Conservation (phyloP, 2,329 filamentous ascomycete species). For the Mycosphaerella sp. region DNA sequence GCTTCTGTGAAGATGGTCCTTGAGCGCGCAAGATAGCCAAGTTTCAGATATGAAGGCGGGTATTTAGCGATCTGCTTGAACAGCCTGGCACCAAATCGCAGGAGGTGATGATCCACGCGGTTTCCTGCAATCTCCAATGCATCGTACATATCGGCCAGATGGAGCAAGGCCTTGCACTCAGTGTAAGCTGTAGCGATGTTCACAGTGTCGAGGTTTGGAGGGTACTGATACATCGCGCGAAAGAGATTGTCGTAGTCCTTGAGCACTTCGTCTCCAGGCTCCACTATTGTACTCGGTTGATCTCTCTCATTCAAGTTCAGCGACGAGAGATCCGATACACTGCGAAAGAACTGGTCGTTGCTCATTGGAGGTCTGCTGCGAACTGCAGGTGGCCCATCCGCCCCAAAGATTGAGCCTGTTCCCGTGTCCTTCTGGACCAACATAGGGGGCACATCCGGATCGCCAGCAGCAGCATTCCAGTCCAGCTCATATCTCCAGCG, state of each 20-base stretch:
- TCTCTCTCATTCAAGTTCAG: constrained; percentile 44
- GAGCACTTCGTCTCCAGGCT: constrained; percentile 63
- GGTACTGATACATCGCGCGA: constrained; percentile 90
- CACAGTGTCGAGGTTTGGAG: constrained; percentile 71
- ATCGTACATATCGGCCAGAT: constrained; percentile 90
- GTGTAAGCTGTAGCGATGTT: constrained; percentile 91
- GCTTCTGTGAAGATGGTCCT: constrained; percentile 72
- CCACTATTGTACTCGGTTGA: constrained; percentile 40
- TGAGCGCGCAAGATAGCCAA: constrained; percentile 78
- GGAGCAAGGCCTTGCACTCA: constrained; percentile 84
- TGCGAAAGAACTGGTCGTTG: constrained; percentile 72
- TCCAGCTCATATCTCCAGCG: constrained; percentile 88
- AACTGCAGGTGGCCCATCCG: constrained; percentile 41
- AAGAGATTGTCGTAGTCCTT: constrained; percentile 95
- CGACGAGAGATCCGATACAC: constrained; percentile 70
- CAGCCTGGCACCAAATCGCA: constrained; percentile 82
- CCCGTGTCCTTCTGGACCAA: constrained; percentile 67
- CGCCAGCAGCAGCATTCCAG: constrained; percentile 56
- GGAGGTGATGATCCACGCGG: constrained; percentile 84
- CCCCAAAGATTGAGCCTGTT: constrained; percentile 27
- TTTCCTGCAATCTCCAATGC: constrained; percentile 80
- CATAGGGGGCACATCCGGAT: constrained; percentile 69
- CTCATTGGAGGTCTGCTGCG: constrained; percentile 59
- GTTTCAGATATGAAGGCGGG: constrained; percentile 81
- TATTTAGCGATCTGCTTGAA: constrained; percentile 98